Conservation (phyloP, 1,284 basidiomycete genomes). For the Trametes pubescens region DNA sequence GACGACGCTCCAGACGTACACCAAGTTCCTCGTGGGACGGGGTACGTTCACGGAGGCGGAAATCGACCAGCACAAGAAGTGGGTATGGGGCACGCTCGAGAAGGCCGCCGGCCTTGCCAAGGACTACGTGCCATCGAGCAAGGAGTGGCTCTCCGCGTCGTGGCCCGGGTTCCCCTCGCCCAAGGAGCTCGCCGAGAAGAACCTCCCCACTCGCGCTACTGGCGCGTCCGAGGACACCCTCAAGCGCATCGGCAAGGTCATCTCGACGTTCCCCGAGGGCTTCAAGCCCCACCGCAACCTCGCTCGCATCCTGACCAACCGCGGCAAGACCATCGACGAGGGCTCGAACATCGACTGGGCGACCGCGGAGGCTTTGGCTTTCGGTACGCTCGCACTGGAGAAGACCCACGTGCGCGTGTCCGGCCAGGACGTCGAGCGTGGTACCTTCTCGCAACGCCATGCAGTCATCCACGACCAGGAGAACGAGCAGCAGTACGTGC, state of each 20-base stretch:
- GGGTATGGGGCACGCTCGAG: conserved; percentile 99
- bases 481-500: conserved; percentile 90
- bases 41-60: conserved; percentile 96
- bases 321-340: conserved; percentile 91
- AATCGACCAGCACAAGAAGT: conserved; percentile 98
- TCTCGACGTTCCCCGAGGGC: conserved; percentile 85
- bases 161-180: conserved; percentile 99
- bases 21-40: conserved; percentile 90
- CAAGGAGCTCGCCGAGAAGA: conserved; percentile 92
- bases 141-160: conserved; percentile 97
- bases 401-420: conserved; percentile 95
- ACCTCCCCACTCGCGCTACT: conserved; percentile 89
- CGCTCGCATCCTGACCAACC: conserved; percentile 87
- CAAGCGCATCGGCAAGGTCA: conserved; percentile 85
- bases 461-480: conserved; percentile 97
- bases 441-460: conserved; percentile 99
- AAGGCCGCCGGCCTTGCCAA: conserved; percentile 91
- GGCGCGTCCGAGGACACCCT: conserved; percentile 85
- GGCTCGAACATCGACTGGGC: conserved; percentile 97
- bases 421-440: conserved; percentile 99
- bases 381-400: conserved; percentile 94
- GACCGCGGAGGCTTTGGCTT: conserved; percentile 98
- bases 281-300: conserved; percentile 96
- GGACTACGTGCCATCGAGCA: conserved; percentile 92
- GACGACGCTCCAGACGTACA: conserved; percentile 92